Conservation (phyloP, 331 rosid genomes). For the Saraca asoca region DNA sequence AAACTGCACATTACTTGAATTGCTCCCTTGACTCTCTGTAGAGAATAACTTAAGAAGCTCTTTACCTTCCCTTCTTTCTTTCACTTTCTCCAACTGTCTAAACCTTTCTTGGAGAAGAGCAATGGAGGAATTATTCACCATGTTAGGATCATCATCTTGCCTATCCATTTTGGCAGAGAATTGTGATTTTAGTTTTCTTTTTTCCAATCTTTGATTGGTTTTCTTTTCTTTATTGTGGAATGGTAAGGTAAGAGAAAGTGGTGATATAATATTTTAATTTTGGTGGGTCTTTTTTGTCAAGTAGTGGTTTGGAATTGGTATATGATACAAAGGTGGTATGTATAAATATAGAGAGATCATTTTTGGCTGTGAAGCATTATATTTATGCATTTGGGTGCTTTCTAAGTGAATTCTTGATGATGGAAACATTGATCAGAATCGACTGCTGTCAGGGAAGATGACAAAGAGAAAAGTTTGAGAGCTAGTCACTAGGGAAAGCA, state of each 20-base stretch:
- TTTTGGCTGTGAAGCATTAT: conserved; percentile 36
- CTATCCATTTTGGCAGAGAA: conserved; percentile 59
- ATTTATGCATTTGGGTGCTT: conserved; percentile 35
- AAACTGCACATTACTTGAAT: conserved; percentile 32
- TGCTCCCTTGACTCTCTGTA: conserved; percentile 30
- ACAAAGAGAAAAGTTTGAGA: conserved; percentile 54
- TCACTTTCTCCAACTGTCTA: conserved; percentile 84
- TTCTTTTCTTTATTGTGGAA: conserved; percentile 12
- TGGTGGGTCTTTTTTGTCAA: conserved; percentile 41
- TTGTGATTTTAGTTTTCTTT: conserved; percentile 16
- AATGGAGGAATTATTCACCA: conserved; percentile 65
- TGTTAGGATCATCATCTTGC: conserved; percentile 55
- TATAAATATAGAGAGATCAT: conserved; percentile 42
- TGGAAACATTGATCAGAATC: conserved; percentile 59
- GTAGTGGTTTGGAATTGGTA: conserved; percentile 56
- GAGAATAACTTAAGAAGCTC: conserved; percentile 56
- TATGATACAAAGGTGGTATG: conserved; percentile 38
- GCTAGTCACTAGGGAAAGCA: conserved; percentile 54
- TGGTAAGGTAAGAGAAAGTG: not conserved
- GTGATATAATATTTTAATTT: conserved; percentile 29
- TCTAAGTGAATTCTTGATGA: conserved; percentile 45
- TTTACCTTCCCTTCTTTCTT: conserved; percentile 80
- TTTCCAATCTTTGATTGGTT: too few relatives aligned
- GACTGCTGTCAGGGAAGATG: conserved; percentile 43
- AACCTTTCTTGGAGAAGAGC: conserved; percentile 94